Evolutionary conservation across 495 filamentous ascomycete genomes (phyloP), one percentile per base, ranked within the genome.

Genomic region (Hypoxylon lenormandii): DNA sequence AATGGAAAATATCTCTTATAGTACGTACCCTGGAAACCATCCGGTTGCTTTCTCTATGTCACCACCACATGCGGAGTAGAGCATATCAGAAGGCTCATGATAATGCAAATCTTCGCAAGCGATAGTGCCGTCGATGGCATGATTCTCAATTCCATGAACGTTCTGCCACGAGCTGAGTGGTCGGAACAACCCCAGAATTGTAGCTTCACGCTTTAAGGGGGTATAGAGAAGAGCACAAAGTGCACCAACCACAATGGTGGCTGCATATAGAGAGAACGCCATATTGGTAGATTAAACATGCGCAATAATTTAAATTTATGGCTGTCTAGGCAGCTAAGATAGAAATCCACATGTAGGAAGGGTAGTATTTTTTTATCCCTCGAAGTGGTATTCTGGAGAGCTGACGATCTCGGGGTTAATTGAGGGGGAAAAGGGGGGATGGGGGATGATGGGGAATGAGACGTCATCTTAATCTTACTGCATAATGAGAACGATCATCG

Each of bases 41-140:
- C 76, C 66, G 49, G 83, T 81, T 0, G 84, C 79, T 4, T 78
- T 78, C 1, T 76, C 73, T 7, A 74, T 49, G 26, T 80, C 69
- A 46, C 84, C 84, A 56, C 84, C 81, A 52, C 86, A 89, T 4
- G 87, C 86, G 4, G 86, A 82, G 62, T 87, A 90, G 7, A 89
- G 74, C 51, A 80, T 59, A 16, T 78, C 79, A 11, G 80, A 83
- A 0, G 80, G 77, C 5, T 69, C 73, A 67, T 87, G 83, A 57
- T 87, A 82, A 65, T 89, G 85, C 11, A 90, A 50, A 74, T 90
- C 87, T 58, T 90, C 87, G 65, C 86, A 88, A 30, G 85, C 78
- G 26, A 81, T 64, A 0, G 86, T 87, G 68, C 87, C 84, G 4
- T 79, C 73, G 46, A 90, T 85, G 19, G 67, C 60, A 1, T 19